These are phyloP conservation scores for Moricandia moricandioides DNA, from an alignment of 345 rosid genomes.

Conservation along the genomic window DNA sequence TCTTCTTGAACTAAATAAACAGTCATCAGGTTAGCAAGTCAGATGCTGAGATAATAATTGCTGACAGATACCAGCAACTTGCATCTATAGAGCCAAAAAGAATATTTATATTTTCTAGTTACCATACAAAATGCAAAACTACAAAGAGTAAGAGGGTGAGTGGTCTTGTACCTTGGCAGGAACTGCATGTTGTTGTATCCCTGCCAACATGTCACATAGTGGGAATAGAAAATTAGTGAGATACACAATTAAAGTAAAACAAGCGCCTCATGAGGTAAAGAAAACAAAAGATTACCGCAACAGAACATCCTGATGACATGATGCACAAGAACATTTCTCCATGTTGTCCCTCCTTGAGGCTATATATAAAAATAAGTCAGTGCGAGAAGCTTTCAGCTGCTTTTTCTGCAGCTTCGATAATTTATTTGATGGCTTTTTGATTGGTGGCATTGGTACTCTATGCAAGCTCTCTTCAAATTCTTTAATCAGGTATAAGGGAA, in stretches of 20 bases:
- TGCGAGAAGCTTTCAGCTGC: constrained; percentile 74
- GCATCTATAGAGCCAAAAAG: neutral
- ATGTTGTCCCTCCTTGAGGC: constrained; percentile 60
- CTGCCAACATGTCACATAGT: constrained; percentile 40
- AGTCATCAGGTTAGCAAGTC: neutral
- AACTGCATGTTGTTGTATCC: constrained; percentile 66
- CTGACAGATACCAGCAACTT: neutral
- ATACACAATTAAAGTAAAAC: constrained; percentile 12
- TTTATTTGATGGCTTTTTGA: constrained; percentile 36
- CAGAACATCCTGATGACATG: constrained; percentile 67
- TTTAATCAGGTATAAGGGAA: constrained; percentile 86
- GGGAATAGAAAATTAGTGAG: constrained; percentile 30
- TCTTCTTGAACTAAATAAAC: neutral
- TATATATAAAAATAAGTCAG: constrained; percentile 62
- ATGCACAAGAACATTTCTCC: constrained; percentile 70
- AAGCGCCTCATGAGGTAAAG: neutral
- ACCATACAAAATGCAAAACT: neutral
- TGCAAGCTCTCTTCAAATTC: constrained; percentile 67
- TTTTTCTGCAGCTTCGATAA: constrained; percentile 60
- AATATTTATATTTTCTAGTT: neutral
- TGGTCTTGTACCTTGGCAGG: constrained; percentile 69
- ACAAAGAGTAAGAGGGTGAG: neutral
- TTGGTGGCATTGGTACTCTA: constrained; percentile 36
- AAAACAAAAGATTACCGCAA: constrained; percentile 51
- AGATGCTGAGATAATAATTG: no score